Conservation (phyloP, 805 yeast species). For the Wickerhamomyces bisporus region DNA sequence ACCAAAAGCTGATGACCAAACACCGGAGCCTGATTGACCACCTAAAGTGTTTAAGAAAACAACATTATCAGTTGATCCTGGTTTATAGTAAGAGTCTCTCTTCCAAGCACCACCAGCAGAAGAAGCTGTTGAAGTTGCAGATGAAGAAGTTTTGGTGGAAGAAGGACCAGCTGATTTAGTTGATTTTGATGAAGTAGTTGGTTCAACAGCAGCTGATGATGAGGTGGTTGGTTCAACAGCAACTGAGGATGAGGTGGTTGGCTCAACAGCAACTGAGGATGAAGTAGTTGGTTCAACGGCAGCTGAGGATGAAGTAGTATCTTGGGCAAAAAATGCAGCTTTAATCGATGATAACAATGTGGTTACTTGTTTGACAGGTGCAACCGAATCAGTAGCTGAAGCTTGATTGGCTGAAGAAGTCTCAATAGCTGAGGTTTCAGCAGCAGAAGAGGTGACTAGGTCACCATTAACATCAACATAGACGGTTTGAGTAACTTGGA, state of each 20-base stretch:
- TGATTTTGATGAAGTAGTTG: conserved; percentile 20
- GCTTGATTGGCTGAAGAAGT: conserved; percentile 23
- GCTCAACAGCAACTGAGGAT: conserved; percentile 10
- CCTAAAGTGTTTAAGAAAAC: conserved; percentile 87
- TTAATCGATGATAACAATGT: conserved; percentile 11
- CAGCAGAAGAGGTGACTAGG: conserved; percentile 17
- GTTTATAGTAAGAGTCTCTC: conserved; percentile 69
- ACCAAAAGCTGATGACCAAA: conserved; percentile 83
- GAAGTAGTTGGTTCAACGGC: conserved; percentile 12
- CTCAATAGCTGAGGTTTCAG: conserved; percentile 24
- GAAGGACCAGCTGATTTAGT: conserved; percentile 15
- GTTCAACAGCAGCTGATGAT: conserved; percentile 22
- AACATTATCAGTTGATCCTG: conserved; percentile 67
- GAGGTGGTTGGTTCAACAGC: conserved; percentile 14
- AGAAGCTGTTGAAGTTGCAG: conserved; percentile 29
- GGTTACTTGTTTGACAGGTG: conserved; percentile 18
- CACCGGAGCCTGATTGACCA: conserved; percentile 79
- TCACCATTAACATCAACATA: conserved; percentile 56
- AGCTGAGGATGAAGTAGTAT: conserved; percentile 1
- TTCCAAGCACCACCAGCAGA: conserved; percentile 52
- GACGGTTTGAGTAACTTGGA: conserved; percentile 76
- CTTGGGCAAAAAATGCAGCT: conserved; percentile 19
- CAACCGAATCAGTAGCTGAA: conserved; percentile 24
- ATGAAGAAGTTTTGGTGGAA: conserved; percentile 25
- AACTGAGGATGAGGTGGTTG: no score